A percentile compares a stretch with the other conserved stretches of the same genome.
Conservation (phyloP, 1,284 basidiomycete species). For the Marasmius oreades region DNA sequence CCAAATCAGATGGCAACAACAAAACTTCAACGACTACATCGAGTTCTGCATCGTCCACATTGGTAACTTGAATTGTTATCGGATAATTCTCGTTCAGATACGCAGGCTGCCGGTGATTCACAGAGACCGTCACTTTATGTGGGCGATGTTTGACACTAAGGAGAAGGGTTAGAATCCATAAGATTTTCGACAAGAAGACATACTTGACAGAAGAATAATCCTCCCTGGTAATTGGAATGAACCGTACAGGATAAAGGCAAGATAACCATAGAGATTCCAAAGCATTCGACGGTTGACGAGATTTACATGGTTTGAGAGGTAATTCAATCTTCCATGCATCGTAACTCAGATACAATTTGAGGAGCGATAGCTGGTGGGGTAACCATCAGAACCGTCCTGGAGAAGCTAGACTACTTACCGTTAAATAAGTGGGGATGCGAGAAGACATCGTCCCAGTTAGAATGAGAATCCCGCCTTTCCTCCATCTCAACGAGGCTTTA, state of each 20-base stretch:
- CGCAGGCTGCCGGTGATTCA: slow-evolving; percentile 62
- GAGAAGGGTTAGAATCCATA: background rate
- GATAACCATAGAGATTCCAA: slow-evolving; percentile 50
- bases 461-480: slow-evolving; percentile 44
- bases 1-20: slow-evolving; percentile 75
- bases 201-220: slow-evolving; percentile 50
- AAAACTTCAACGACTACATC: slow-evolving; percentile 70
- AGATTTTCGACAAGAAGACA: slow-evolving; percentile 20
- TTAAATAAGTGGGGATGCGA: slow-evolving; percentile 39
- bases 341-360: slow-evolving; percentile 50
- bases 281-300: slow-evolving; percentile 27
- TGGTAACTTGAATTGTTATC: slow-evolving; percentile 63
- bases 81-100: slow-evolving; percentile 78
- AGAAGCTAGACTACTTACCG: background rate
- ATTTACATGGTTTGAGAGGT: slow-evolving; percentile 41
- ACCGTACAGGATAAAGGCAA: slow-evolving; percentile 46
- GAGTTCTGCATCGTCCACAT: slow-evolving; percentile 64
- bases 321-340: slow-evolving; percentile 64
- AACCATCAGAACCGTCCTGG: background rate
- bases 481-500: slow-evolving; percentile 53
- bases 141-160: slow-evolving; percentile 61
- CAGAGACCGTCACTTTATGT: slow-evolving; percentile 51
- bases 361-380: slow-evolving; percentile 44
- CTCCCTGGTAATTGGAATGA: slow-evolving; percentile 47
- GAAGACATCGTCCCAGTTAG: slow-evolving; percentile 55